phyloP scores from a whole-genome alignment of 805 yeast species.

The Saccharomycopsis javanensis region DNA sequence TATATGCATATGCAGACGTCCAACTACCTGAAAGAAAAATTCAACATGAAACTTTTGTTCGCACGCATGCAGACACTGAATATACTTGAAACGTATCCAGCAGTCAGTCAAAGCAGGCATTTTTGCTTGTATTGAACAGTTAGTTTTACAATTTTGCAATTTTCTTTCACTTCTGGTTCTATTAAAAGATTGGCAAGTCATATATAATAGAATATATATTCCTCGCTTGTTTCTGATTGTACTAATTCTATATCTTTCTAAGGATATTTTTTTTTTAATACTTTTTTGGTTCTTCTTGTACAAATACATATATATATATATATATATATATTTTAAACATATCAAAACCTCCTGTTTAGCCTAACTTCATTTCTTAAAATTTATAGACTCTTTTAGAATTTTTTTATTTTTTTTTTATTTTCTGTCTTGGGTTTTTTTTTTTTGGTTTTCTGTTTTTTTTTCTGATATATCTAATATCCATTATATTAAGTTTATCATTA shows the following conservation, averaged over 20 bases:
- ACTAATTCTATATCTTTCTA: background rate
- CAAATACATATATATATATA: background rate
- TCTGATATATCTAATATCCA: too few species aligned
- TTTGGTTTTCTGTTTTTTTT: too few species aligned
- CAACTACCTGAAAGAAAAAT: background rate
- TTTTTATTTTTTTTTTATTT: background rate
- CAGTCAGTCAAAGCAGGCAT: background rate
- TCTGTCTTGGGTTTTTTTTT: too few species aligned
- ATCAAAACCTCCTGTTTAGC: background rate
- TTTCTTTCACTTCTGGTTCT: background rate
- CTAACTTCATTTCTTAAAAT: background rate
- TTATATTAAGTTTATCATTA: too few species aligned
- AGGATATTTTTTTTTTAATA: background rate
- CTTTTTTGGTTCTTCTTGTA: background rate
- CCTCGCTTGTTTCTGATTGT: background rate
- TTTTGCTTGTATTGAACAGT: background rate
- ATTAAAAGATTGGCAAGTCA: background rate
- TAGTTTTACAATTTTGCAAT: background rate
- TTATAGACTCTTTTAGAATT: slow-evolving; percentile 1
- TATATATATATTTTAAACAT: too few species aligned
- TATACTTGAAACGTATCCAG: background rate
- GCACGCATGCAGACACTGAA: background rate
- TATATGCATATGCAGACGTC: too few species aligned
- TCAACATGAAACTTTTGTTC: background rate
- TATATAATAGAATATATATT: background rate